Evolutionary conservation across 1,139 yeast species (phyloP).

Genomic region (Magnusiomyces clavatus): DNA sequence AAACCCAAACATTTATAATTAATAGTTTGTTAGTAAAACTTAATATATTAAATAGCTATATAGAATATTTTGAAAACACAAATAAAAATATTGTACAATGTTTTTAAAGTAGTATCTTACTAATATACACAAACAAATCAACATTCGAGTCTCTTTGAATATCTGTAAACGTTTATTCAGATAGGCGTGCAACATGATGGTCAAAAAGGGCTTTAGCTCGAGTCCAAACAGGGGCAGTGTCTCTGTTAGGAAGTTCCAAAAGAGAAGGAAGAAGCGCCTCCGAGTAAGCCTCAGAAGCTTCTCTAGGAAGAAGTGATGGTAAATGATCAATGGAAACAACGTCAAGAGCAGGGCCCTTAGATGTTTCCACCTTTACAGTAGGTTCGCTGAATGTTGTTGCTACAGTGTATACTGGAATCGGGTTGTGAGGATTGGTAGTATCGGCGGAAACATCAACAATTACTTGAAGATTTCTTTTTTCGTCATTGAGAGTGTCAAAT

Average conservation of each 20-base stretch:
- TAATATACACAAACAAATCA: neutral
- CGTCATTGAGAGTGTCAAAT: slow-evolving; percentile 54
- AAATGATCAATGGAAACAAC: slow-evolving; percentile 96
- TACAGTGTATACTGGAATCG: slow-evolving; percentile 83
- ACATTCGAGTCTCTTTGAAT: neutral
- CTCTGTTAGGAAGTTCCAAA: slow-evolving; percentile 72
- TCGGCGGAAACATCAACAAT: slow-evolving; percentile 98
- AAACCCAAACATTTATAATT: no score
- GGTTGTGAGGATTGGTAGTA: slow-evolving; percentile 97
- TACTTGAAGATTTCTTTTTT: slow-evolving; percentile 69
- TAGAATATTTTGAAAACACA: no score
- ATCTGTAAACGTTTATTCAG: neutral
- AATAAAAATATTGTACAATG: neutral
- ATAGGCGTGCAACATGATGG: slow-evolving; percentile 52
- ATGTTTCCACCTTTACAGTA: slow-evolving; percentile 72
- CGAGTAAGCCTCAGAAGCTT: slow-evolving; percentile 87
- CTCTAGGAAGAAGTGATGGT: slow-evolving; percentile 93
- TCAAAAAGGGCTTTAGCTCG: slow-evolving; percentile 78
- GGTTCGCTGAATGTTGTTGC: slow-evolving; percentile 91
- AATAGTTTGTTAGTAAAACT: no score
- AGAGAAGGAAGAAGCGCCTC: slow-evolving; percentile 82
- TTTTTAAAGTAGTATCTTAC: neutral
- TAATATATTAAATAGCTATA: no score
- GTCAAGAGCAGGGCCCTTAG: slow-evolving; percentile 65
- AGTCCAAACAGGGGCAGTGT: slow-evolving; percentile 81